Evolutionary conservation across 176 grass and related monocot species (phyloP).

Genomic region (Juncus effusus): DNA sequence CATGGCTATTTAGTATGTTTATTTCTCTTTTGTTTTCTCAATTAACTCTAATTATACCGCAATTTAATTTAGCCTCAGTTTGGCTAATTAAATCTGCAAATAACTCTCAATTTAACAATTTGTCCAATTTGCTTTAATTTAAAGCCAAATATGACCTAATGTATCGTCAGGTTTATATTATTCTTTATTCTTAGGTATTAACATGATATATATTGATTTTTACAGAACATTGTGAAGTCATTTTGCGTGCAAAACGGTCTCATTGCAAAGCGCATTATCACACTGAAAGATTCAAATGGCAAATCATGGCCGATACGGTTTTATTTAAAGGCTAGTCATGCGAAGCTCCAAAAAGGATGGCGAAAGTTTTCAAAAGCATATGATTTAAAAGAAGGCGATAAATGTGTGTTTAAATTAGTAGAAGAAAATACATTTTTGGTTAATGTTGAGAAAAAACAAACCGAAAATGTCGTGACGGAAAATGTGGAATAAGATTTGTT

Average conservation of each 20-base stretch:
- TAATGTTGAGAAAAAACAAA: conserved; percentile 17
- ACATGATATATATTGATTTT: background rate
- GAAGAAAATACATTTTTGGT: conserved; percentile 22
- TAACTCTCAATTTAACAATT: background rate
- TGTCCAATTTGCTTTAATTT: conserved; percentile 1
- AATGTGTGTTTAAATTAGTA: conserved; percentile 29
- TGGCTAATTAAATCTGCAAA: background rate
- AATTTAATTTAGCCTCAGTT: background rate
- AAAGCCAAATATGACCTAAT: conserved; percentile 4
- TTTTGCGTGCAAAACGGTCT: conserved; percentile 24
- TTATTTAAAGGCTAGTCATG: background rate
- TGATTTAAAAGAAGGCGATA: conserved; percentile 29
- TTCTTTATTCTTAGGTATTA: too few relatives aligned
- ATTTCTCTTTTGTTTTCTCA: conserved; percentile 1
- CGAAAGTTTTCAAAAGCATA: conserved; percentile 11
- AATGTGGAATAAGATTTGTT: background rate
- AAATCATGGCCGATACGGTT: conserved; percentile 14
- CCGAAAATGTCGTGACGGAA: conserved; percentile 5
- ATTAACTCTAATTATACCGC: background rate
- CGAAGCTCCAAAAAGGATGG: conserved; percentile 20
- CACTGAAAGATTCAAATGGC: conserved; percentile 8
- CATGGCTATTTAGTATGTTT: conserved; percentile 27
- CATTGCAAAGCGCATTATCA: background rate
- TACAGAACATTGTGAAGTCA: conserved; percentile 7
- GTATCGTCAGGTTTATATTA: background rate